Percentiles rank a stretch among this genome's conserved stretches.
These are phyloP conservation scores for Myxozyma geophila DNA, from an alignment of 805 yeast species.

Conservation along the genomic window DNA sequence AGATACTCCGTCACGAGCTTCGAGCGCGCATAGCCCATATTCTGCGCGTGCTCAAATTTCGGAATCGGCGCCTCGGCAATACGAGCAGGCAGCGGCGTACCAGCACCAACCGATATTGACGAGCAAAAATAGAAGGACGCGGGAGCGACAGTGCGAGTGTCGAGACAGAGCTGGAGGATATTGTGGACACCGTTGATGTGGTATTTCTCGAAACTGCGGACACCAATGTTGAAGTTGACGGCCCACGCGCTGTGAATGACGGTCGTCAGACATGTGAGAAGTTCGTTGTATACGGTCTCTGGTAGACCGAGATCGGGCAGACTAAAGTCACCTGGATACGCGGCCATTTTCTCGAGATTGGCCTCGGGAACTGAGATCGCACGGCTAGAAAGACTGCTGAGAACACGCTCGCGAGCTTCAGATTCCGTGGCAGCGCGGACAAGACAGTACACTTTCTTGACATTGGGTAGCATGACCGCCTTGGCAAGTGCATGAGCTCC, in stretches of 20 bases:
- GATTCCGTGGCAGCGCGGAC: slow-evolving; percentile 22
- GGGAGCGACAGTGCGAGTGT: slow-evolving; percentile 2
- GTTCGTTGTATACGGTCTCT: background rate
- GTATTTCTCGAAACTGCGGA: slow-evolving; percentile 23
- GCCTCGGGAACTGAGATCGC: slow-evolving; percentile 1
- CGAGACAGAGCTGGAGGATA: slow-evolving; percentile 25
- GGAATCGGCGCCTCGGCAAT: slow-evolving; percentile 18
- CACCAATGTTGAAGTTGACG: slow-evolving; percentile 28
- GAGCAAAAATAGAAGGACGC: slow-evolving; percentile 30
- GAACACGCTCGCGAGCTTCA: slow-evolving; percentile 20
- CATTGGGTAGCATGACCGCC: slow-evolving; percentile 9
- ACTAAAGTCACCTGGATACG: slow-evolving; percentile 20
- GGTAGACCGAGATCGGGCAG: slow-evolving; percentile 24
- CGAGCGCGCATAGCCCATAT: slow-evolving; percentile 33
- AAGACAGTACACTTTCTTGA: slow-evolving; percentile 25
- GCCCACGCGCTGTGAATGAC: slow-evolving; percentile 34
- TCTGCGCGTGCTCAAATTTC: slow-evolving; percentile 20
- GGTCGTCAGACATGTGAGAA: slow-evolving; percentile 10
- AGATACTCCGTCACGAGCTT: slow-evolving; percentile 29
- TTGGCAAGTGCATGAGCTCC: slow-evolving; percentile 27
- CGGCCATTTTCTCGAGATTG: slow-evolving; percentile 12
- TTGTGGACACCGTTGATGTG: slow-evolving; percentile 29
- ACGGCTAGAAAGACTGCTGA: slow-evolving; percentile 4
- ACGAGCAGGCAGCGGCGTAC: slow-evolving; percentile 27
- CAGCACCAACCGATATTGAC: slow-evolving; percentile 25